Evolutionary conservation across 352 stramenopile species (phyloP), one percentile per base, ranked within the genome.

Genomic region (Phytopythium vexans): DNA sequence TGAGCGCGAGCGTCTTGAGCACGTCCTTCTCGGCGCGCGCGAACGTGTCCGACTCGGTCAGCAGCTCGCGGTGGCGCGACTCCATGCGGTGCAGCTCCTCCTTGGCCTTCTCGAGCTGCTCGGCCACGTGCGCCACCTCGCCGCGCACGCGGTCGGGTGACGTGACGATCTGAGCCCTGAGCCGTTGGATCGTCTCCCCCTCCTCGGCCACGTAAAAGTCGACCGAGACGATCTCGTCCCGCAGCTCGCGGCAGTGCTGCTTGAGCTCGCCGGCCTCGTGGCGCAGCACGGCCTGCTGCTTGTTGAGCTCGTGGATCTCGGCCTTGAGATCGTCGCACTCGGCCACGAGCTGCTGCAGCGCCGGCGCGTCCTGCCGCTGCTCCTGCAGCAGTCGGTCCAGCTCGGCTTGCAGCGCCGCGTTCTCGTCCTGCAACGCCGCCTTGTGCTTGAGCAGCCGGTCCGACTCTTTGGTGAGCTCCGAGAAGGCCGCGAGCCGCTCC

Each of bases 221-320:
- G 37, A 64, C 64, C 15, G 71, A 80, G 9, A 56, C 21, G 46
- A 88, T 58, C 16, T 80, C 74, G 71, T 98, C 93, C 57, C 94
- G 86, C 41, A 98, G 63, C 48, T 88, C 67, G 36, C 82, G 85
- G 58, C 83, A 80, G 55, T 82, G 70, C 39, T 59, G 71, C 54
- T 97, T 96, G 32, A 97, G 68, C 55, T 85, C 70, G 40, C 68
- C 67, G 5, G 68, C 88, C 60, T 98, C 81, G 60, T 95, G 81
- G 35, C 82, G 78, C 56, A 97, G 77, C 9, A 89, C 74, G 0
- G 89, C 75, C 60, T 98, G 95, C 15, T 89, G 64, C 53, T 89
- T 89, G 58, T 98, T 98, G 31, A 96, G 72, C 45, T 72, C 68
- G 37, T 96, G 85, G 64, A 98, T 98, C 47, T 97, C 81, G 6